Conservation (phyloP, 306 rosid genomes). For the Pachyrhizus erosus region DNA sequence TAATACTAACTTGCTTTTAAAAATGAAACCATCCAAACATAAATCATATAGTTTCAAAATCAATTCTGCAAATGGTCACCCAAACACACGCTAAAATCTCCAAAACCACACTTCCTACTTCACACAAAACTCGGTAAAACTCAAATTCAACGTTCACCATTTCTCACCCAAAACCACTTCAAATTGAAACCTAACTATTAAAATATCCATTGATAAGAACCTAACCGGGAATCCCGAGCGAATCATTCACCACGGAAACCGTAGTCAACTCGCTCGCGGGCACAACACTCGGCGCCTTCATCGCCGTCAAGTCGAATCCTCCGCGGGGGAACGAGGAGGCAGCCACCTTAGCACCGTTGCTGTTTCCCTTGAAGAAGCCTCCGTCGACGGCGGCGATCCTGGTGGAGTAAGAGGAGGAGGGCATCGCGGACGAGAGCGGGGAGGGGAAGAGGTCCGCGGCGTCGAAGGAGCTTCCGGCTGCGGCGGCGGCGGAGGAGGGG, state of each 20-base stretch:
- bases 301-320: constrained; percentile 60
- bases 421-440: constrained; percentile 45
- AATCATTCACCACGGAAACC: constrained; percentile 56
- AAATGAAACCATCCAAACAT: too few species aligned
- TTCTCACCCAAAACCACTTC: constrained; percentile 12
- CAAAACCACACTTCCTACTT: background rate
- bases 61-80: background rate
- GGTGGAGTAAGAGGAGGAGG: constrained; percentile 55
- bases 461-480: constrained; percentile 35
- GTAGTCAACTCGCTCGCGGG: constrained; percentile 68
- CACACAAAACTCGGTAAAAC: constrained; percentile 5
- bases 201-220: background rate
- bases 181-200: constrained; percentile 11
- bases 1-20: too few species aligned
- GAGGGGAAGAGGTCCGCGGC: constrained; percentile 35
- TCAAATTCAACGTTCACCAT: background rate
- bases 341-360: constrained; percentile 41
- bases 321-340: constrained; percentile 65
- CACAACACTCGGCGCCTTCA: constrained; percentile 61
- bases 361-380: constrained; percentile 48
- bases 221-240: constrained; percentile 56
- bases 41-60: background rate
- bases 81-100: background rate
- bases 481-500: background rate
- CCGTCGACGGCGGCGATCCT: constrained; percentile 44